Conservation (phyloP, 192 early-diverging fungal species). For the Coemansia sp. region DNA sequence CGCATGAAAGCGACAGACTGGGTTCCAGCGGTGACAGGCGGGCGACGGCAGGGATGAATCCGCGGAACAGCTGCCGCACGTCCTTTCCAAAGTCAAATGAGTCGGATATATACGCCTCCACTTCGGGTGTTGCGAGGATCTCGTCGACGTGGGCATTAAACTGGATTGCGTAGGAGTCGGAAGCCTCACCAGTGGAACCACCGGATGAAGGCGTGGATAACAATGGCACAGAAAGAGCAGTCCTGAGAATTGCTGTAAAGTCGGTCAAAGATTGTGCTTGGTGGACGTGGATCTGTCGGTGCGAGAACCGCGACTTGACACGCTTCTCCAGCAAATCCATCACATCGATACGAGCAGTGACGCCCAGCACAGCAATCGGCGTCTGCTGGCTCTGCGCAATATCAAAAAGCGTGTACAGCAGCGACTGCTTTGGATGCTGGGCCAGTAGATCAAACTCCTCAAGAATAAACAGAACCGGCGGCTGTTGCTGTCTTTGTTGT, state of each 20-base stretch:
- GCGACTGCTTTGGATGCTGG: conserved; percentile 85
- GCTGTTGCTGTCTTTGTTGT: neutral
- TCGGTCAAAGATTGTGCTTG: conserved; percentile 58
- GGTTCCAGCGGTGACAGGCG: conserved; percentile 14
- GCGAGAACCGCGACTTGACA: conserved; percentile 92
- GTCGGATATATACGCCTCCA: conserved; percentile 15
- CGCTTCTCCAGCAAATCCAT: conserved; percentile 89
- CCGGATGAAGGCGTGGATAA: neutral
- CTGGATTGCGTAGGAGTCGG: conserved; percentile 18
- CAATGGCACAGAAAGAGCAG: conserved; percentile 39
- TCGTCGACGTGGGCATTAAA: conserved; percentile 56
- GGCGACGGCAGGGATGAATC: conserved; percentile 17
- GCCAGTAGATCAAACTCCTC: conserved; percentile 95
- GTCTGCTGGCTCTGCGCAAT: conserved; percentile 79
- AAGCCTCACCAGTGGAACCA: no score
- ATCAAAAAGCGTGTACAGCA: conserved; percentile 95
- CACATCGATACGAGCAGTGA: conserved; percentile 79
- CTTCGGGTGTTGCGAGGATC: conserved; percentile 16
- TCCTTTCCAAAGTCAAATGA: conserved; percentile 45
- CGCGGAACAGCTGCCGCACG: conserved; percentile 29
- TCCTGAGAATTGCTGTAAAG: conserved; percentile 60
- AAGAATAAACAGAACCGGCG: conserved; percentile 74
- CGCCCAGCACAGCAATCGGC: conserved; percentile 84
- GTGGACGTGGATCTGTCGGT: conserved; percentile 76
- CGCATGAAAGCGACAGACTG: conserved; percentile 8